Percentiles rank a stretch among this genome's conserved stretches.
These are phyloP conservation scores for Aspergillus udagawae DNA, from an alignment of 2,329 filamentous ascomycete genomes.

Conservation along the genomic window DNA sequence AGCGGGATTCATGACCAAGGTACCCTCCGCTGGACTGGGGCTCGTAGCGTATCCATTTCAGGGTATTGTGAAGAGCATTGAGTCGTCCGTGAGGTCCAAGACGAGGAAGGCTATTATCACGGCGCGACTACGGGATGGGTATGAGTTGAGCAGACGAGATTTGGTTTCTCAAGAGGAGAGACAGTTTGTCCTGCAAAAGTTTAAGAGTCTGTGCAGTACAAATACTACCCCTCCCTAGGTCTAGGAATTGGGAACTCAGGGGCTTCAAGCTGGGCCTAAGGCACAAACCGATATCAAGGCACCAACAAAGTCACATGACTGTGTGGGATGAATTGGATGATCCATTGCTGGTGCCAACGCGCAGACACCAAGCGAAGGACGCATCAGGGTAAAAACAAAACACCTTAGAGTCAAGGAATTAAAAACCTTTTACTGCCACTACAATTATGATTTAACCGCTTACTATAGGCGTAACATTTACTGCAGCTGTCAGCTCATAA, in stretches of 20 bases:
- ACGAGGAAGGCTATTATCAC: conserved; percentile 22
- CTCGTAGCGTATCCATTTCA: conserved; percentile 31
- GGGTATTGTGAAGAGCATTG: conserved; percentile 32
- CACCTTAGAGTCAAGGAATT: background rate
- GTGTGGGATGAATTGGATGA: too few species aligned
- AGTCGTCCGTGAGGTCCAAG: conserved; percentile 20
- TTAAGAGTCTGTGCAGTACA: background rate
- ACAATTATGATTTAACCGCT: background rate
- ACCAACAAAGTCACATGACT: too few species aligned
- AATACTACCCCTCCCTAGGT: too few species aligned
- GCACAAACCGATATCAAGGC: too few species aligned
- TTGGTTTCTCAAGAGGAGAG: background rate
- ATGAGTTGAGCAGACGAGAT: background rate
- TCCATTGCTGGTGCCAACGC: background rate
- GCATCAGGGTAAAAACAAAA: background rate
- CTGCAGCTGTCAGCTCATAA: background rate
- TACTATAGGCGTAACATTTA: background rate
- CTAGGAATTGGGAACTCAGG: too few species aligned
- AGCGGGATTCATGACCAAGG: conserved; percentile 17
- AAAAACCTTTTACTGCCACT: background rate
- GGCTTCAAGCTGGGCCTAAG: too few species aligned
- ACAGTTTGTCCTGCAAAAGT: background rate
- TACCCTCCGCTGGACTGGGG: conserved; percentile 23
- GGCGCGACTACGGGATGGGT: conserved; percentile 19
- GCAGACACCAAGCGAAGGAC: background rate